Evolutionary conservation across 208 protist species (phyloP).

Genomic region (Naegleria gruberi): DNA sequence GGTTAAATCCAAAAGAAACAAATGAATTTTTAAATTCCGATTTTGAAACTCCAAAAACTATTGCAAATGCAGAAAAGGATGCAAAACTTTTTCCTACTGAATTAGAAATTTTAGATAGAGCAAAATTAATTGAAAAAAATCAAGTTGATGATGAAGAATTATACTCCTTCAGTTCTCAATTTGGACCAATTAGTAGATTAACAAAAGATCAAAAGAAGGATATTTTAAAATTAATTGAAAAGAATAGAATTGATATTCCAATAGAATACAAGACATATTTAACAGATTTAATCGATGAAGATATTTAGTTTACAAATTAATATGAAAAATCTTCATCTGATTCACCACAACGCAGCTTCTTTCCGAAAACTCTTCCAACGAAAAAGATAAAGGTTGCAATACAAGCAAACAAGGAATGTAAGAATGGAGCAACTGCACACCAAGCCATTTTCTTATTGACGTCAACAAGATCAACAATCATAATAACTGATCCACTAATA

Average conservation of each 20-base stretch:
- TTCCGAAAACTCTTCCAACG: neutral
- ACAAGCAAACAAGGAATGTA: neutral
- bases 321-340: neutral
- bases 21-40: neutral
- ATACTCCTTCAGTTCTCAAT: neutral
- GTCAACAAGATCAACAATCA: neutral
- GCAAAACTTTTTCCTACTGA: neutral
- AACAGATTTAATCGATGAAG: neutral
- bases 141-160: neutral
- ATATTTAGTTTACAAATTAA: neutral
- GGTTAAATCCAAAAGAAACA: neutral
- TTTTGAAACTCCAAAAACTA: neutral
- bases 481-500: neutral
- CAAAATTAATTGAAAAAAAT: neutral
- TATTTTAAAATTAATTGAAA: neutral
- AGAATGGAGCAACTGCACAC: neutral
- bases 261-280: neutral
- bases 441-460: neutral
- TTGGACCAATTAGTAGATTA: neutral
- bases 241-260: neutral
- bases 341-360: neutral
- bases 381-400: neutral
- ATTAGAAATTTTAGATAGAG: neutral
- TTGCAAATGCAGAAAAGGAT: neutral
- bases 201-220: neutral